Percentiles rank a stretch among this genome's conserved stretches.
phyloP scores from a whole-genome alignment of 1,284 basidiomycete genomes.

The Mycena citricolor region DNA sequence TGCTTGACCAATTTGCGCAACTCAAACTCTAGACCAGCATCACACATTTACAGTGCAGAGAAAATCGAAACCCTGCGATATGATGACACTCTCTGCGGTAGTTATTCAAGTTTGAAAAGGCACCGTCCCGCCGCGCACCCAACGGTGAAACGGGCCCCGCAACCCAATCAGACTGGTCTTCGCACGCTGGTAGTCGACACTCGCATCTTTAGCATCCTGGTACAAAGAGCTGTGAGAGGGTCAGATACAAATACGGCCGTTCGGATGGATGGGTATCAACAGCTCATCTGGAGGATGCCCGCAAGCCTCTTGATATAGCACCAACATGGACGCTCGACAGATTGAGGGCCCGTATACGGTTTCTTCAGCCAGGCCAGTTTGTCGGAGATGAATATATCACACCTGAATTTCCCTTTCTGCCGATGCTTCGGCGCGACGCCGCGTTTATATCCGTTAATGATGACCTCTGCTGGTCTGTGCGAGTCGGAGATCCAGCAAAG shows the following conservation, averaged over 20 bases:
- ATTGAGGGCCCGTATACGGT: conserved; percentile 41
- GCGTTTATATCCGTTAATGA: conserved; percentile 76
- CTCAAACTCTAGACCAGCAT: no score
- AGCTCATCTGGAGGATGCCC: conserved; percentile 11
- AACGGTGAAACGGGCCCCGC: conserved; percentile 53
- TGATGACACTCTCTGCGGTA: conserved; percentile 39
- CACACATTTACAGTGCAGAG: no score
- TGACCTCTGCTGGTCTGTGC: conserved; percentile 46
- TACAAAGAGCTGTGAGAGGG: conserved; percentile 34
- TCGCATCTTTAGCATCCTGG: conserved; percentile 33
- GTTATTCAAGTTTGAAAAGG: conserved; percentile 1
- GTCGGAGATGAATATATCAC: no score
- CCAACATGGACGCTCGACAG: conserved; percentile 41
- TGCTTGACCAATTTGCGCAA: no score
- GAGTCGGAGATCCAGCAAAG: conserved; percentile 68
- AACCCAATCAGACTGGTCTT: conserved; percentile 46
- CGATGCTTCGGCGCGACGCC: conserved; percentile 73
- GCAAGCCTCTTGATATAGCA: conserved; percentile 21
- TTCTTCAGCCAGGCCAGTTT: no score
- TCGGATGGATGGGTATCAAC: conserved; percentile 1
- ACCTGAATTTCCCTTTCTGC: conserved; percentile 62
- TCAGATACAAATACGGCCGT: conserved; percentile 3
- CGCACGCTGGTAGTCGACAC: conserved; percentile 44
- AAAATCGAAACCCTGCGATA: conserved; percentile 56
- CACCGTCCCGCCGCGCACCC: conserved; percentile 39